Base-by-base conservation (phyloP, 768 basidiomycete genomes). In the Trametes cingulata region DNA sequence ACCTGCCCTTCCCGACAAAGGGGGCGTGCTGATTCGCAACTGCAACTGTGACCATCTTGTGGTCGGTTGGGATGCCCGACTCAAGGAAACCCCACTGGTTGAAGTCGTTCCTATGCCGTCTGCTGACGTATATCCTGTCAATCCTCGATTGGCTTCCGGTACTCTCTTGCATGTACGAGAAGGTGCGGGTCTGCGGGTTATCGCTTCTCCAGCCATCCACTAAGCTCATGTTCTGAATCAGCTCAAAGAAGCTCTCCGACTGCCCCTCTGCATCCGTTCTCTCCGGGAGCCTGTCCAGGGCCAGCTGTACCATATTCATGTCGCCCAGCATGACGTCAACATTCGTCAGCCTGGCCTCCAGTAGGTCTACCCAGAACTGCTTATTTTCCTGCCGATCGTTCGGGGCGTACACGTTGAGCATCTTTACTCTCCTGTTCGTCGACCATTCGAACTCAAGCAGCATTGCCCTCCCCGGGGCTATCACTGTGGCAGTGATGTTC, bases 271-370 rank as follows among this genome's bases (percentile, higher is more conserved):
- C n/a, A n/a, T n/a, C n/a, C n/a, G n/a, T n/a, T n/a, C n/a, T n/a
- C n/a, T n/a, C n/a, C n/a, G n/a, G n/a, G n/a, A n/a, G n/a, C n/a
- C n/a, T n/a, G n/a, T n/a, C n/a, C n/a, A n/a, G n/a, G n/a, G n/a
- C n/a, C n/a, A n/a, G n/a, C n/a, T n/a, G n/a, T n/a, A n/a, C n/a
- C 17, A 81, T 27, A 60, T 82, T 82, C 40, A 76, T 75, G 59
- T 83, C 43, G 20, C 43, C 43, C 22, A 45, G 14, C 4, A 45
- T 8, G 6, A 45, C 43, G 17, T 45, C 43, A 45, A 4, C 6
- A 20, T 17, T 22, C 9, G n/a, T n/a, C n/a, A n/a, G n/a, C n/a
- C n/a, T n/a, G n/a, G n/a, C n/a, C 22, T 6, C 24, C 7, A 45
- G 43, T 22, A 7, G 9, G 7, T 45, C 43, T n/a, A n/a, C n/a